phyloP scores from a whole-genome alignment of 805 yeast species.

The Kodamaea hsintzibuensis region DNA sequence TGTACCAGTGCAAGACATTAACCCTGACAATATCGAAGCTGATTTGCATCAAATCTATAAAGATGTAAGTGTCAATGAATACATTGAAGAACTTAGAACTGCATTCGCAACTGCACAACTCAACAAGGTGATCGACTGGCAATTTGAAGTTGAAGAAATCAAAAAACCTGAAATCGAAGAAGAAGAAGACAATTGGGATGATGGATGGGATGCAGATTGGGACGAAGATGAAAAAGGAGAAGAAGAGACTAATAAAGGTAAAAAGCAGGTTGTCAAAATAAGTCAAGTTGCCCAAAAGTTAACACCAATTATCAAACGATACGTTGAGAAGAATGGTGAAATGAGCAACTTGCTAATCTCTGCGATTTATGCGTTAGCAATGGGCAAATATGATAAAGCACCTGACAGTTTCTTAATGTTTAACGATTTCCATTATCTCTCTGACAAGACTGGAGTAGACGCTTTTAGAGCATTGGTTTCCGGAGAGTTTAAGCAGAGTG shows the following conservation, averaged over 20 bases:
- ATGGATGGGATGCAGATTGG: slow-evolving; percentile 32
- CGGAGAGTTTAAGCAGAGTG: slow-evolving; percentile 6
- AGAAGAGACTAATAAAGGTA: background rate
- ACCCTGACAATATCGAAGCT: slow-evolving; percentile 3
- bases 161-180: slow-evolving; percentile 6
- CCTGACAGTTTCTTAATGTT: slow-evolving; percentile 34
- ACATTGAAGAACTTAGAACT: slow-evolving; percentile 29
- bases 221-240: slow-evolving; percentile 18
- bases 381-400: slow-evolving; percentile 33
- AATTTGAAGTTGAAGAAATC: slow-evolving; percentile 5
- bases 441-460: slow-evolving; percentile 11
- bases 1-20: slow-evolving; percentile 13
- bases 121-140: slow-evolving; percentile 6
- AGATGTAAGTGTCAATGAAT: slow-evolving; percentile 35
- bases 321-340: slow-evolving; percentile 20
- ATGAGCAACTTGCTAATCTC: slow-evolving; percentile 20
- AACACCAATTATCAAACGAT: slow-evolving; percentile 24
- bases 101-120: slow-evolving; percentile 4
- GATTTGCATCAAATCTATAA: slow-evolving; percentile 6
- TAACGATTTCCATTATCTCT: slow-evolving; percentile 35
- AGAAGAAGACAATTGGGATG: slow-evolving; percentile 25
- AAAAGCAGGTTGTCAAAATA: slow-evolving; percentile 13
- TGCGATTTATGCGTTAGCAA: slow-evolving; percentile 32
- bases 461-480: slow-evolving; percentile 3
- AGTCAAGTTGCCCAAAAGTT: slow-evolving; percentile 25